Evolutionary conservation across 2,329 filamentous ascomycete genomes (phyloP).

Genomic region (Immersiporthe knoxdaviesiana): DNA sequence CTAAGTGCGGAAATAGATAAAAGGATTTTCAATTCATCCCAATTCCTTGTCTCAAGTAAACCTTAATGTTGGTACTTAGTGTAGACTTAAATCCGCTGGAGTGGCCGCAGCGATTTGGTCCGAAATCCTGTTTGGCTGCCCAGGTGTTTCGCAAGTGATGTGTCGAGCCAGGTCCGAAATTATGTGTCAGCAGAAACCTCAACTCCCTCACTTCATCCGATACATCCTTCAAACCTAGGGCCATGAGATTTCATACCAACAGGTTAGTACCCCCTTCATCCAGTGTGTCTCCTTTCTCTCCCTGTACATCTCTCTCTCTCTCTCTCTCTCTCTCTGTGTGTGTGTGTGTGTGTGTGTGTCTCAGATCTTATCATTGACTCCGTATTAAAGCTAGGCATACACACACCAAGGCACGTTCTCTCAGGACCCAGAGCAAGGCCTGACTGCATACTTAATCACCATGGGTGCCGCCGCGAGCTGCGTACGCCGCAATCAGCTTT

Average conservation of each 20-base stretch:
- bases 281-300: too few species aligned
- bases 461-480: conserved; percentile 26
- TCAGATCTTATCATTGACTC: too few species aligned
- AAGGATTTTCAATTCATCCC: not conserved
- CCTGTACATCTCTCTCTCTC: not conserved
- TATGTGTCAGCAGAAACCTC: not conserved
- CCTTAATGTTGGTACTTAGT: too few species aligned
- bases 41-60: not conserved
- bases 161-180: not conserved
- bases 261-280: not conserved
- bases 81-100: not conserved
- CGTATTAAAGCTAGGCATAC: too few species aligned
- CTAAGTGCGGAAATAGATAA: not conserved
- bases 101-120: not conserved
- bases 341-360: too few species aligned
- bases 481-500: conserved; percentile 31
- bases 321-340: too few species aligned
- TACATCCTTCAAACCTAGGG: not conserved
- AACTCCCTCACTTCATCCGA: not conserved
- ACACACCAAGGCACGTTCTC: too few species aligned
- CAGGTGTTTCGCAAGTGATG: not conserved
- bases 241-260: not conserved
- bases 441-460: not conserved
- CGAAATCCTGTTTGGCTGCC: not conserved
- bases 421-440: conserved; percentile 32